These are phyloP conservation scores for Kwoniella sp. DNA, from an alignment of 768 basidiomycete species.

Conservation along the genomic window DNA sequence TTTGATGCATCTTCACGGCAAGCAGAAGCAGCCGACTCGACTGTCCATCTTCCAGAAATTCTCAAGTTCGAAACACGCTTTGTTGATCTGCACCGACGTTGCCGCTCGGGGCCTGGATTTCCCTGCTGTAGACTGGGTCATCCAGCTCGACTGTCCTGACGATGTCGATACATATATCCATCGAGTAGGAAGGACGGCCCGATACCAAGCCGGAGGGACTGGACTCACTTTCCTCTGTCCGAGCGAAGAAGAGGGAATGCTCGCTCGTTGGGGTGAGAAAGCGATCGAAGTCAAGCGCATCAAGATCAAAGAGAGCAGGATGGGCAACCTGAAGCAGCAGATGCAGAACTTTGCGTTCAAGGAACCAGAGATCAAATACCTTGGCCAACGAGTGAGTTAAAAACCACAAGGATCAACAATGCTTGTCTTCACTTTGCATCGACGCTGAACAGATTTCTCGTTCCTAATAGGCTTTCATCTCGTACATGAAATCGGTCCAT, in stretches of 20 bases:
- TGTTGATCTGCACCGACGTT: constrained; percentile 93
- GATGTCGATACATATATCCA: constrained; percentile 98
- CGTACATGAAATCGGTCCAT: constrained; percentile 88
- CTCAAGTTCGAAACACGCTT: constrained; percentile 75
- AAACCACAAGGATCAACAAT: no score
- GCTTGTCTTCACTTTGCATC: no score
- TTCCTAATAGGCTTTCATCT: constrained; percentile 78
- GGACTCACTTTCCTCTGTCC: constrained; percentile 79
- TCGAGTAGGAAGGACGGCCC: constrained; percentile 90
- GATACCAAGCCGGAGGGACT: constrained; percentile 88
- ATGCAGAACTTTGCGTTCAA: constrained; percentile 91
- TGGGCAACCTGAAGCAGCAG: constrained; percentile 78
- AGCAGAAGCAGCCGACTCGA: constrained; percentile 91
- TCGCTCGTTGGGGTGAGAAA: constrained; percentile 69
- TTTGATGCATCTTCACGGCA: constrained; percentile 91
- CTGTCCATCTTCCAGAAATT: constrained; percentile 82
- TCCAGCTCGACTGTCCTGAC: constrained; percentile 94
- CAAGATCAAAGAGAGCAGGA: constrained; percentile 86
- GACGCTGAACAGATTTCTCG: constrained; percentile 4
- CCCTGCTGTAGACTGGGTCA: constrained; percentile 93
- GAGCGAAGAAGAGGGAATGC: constrained; percentile 92
- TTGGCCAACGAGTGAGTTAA: constrained; percentile 79
- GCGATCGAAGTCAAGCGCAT: constrained; percentile 70
- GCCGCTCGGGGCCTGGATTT: constrained; percentile 96
- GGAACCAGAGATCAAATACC: constrained; percentile 94